Percentiles rank a stretch among this genome's conserved stretches.
Evolutionary conservation across 495 filamentous ascomycete genomes (phyloP).

Genomic region (Penicillium turbatum): DNA sequence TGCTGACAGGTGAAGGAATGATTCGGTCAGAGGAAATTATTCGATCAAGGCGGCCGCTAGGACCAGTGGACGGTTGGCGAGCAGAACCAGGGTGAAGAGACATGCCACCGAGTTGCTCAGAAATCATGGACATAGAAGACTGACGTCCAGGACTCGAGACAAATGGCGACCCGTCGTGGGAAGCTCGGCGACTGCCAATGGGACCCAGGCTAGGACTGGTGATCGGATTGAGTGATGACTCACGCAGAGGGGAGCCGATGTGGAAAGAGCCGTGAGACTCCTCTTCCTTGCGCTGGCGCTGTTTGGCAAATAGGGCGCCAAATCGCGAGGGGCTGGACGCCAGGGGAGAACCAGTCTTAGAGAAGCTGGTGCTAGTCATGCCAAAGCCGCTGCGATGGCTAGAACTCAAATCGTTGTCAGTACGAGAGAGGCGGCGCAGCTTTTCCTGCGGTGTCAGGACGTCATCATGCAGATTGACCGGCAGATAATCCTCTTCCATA

Average conservation of each 20-base stretch:
- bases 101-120: slow-evolving; percentile 58
- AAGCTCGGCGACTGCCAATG: slow-evolving; percentile 44
- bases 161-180: slow-evolving; percentile 58
- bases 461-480: slow-evolving; percentile 83
- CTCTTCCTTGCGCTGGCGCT: slow-evolving; percentile 70
- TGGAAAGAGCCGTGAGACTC: slow-evolving; percentile 67
- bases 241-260: slow-evolving; percentile 89
- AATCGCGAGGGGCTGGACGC: slow-evolving; percentile 83
- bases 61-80: slow-evolving; percentile 34
- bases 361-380: slow-evolving; percentile 56
- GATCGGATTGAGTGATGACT: slow-evolving; percentile 58
- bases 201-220: slow-evolving; percentile 65
- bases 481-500: slow-evolving; percentile 91
- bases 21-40: slow-evolving; percentile 31
- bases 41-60: slow-evolving; percentile 23
- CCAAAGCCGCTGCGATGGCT: slow-evolving; percentile 58
- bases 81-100: slow-evolving; percentile 45
- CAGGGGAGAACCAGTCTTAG: slow-evolving; percentile 76
- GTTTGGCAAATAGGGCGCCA: slow-evolving; percentile 73
- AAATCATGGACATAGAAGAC: slow-evolving; percentile 62
- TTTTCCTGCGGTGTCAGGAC: slow-evolving; percentile 89
- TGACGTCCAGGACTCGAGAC: slow-evolving; percentile 64
- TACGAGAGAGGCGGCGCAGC: slow-evolving; percentile 74
- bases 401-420: slow-evolving; percentile 58
- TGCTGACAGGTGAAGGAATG: slow-evolving; percentile 44